Conservation (phyloP, 75 land plant genomes). For the Larix kaempferi region DNA sequence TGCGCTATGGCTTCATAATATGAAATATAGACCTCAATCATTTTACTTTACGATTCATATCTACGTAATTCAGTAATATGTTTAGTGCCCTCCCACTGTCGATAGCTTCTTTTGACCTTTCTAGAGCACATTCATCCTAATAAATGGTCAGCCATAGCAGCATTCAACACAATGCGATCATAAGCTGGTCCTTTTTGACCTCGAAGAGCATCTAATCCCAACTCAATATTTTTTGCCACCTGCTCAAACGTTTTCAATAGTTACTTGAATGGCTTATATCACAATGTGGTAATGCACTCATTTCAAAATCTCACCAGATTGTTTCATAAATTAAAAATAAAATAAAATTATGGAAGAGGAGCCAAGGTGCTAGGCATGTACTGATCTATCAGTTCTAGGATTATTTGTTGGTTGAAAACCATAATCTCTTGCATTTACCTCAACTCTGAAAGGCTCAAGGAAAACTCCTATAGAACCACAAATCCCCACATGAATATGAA, state of each 20-base stretch:
- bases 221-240: conserved; percentile 77
- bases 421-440: conserved; percentile 77
- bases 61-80: conserved; percentile 69
- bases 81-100: conserved; percentile 89
- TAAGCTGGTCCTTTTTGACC: conserved; percentile 94
- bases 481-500: background rate
- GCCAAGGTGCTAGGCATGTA: conserved; percentile 17
- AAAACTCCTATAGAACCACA: conserved; percentile 59
- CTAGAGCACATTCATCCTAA: conserved; percentile 75
- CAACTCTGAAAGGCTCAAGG: conserved; percentile 70
- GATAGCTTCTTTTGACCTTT: conserved; percentile 95
- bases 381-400: conserved; percentile 92
- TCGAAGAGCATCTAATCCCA: conserved; percentile 80
- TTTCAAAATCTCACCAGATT: too few species aligned
- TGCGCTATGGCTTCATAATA: too few species aligned
- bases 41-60: conserved; percentile 48
- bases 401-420: conserved; percentile 86
- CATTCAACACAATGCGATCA: conserved; percentile 93
- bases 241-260: conserved; percentile 18
- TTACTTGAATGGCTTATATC: background rate
- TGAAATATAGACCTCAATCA: too few species aligned
- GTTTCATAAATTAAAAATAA: background rate
- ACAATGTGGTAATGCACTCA: background rate
- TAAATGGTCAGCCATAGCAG: conserved; percentile 90
- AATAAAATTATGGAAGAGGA: too few species aligned